These are phyloP conservation scores for Borovskyia barvae DNA, from an alignment of 208 protist genomes.

Conservation along the genomic window DNA sequence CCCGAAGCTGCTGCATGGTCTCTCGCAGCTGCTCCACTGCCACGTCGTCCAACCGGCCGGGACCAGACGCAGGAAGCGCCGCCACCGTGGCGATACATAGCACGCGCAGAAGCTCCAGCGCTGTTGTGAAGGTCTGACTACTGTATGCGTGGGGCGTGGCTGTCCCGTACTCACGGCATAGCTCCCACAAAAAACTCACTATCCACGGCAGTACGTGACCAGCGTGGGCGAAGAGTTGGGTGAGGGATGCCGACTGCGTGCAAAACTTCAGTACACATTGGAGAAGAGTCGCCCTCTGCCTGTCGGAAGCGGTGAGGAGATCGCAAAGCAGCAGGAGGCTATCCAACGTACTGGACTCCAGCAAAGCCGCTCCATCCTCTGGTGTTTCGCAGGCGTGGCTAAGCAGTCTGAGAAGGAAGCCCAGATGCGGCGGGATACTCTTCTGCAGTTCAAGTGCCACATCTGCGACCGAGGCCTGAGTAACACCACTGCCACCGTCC, in stretches of 20 bases:
- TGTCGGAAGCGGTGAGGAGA: slow-evolving; percentile 56
- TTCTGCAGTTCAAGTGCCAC: slow-evolving; percentile 47
- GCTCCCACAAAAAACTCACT: slow-evolving; percentile 51
- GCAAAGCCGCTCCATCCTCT: slow-evolving; percentile 63
- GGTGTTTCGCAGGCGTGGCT: slow-evolving; percentile 59
- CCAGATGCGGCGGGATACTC: slow-evolving; percentile 58
- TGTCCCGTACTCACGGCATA: slow-evolving; percentile 62
- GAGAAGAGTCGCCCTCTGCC: slow-evolving; percentile 47
- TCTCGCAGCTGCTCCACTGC: slow-evolving; percentile 14
- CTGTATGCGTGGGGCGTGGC: slow-evolving; percentile 39
- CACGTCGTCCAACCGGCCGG: neutral
- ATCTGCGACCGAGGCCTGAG: slow-evolving; percentile 45
- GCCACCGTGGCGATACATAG: slow-evolving; percentile 14
- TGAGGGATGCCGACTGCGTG: slow-evolving; percentile 46
- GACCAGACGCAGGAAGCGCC: neutral
- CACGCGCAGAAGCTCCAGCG: slow-evolving; percentile 34
- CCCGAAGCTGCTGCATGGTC: slow-evolving; percentile 19
- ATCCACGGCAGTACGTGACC: slow-evolving; percentile 64
- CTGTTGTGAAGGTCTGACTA: slow-evolving; percentile 53
- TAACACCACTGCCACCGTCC: slow-evolving; percentile 8
- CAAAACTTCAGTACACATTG: slow-evolving; percentile 42
- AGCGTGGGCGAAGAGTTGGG: slow-evolving; percentile 38
- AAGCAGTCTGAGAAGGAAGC: slow-evolving; percentile 59
- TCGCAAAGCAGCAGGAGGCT: slow-evolving; percentile 59
- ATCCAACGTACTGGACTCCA: slow-evolving; percentile 52